Conservation (phyloP, 2,329 filamentous ascomycete genomes). For the Corinectria fuckeliana region DNA sequence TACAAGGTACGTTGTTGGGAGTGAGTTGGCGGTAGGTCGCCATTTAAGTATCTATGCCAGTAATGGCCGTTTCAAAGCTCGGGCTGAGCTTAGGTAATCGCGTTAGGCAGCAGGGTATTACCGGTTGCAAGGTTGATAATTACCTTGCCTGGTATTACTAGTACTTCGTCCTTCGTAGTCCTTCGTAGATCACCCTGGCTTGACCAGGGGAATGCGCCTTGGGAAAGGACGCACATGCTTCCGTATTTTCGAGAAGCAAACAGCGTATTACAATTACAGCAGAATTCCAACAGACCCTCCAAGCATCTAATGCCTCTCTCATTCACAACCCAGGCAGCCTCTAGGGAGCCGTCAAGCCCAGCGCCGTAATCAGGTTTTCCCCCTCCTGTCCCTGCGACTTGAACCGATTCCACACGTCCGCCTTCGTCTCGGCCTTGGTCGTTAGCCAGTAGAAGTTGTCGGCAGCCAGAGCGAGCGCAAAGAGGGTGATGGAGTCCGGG, state of each 20-base stretch:
- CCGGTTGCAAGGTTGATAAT: too few relatives aligned
- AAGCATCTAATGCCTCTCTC: background rate
- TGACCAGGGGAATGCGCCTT: too few relatives aligned
- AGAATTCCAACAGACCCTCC: background rate
- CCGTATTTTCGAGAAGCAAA: background rate
- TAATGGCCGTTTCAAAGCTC: background rate
- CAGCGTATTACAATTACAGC: background rate
- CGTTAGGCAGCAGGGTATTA: background rate
- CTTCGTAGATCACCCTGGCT: too few relatives aligned
- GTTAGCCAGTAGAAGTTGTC: background rate
- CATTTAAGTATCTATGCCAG: background rate
- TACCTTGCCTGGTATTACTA: too few relatives aligned
- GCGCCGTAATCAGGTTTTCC: background rate
- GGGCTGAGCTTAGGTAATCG: background rate
- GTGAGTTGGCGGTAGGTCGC: background rate
- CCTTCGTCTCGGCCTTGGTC: background rate
- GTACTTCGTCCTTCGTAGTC: too few relatives aligned
- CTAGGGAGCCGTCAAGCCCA: background rate
- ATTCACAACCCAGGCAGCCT: background rate
- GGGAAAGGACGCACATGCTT: background rate
- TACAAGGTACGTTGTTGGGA: background rate
- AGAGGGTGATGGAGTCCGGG: conserved; percentile 4
- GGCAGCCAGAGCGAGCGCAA: background rate
- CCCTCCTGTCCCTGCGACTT: background rate
- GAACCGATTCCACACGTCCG: background rate